Conservation (phyloP, 768 basidiomycete species). For the Mycena amicta region DNA sequence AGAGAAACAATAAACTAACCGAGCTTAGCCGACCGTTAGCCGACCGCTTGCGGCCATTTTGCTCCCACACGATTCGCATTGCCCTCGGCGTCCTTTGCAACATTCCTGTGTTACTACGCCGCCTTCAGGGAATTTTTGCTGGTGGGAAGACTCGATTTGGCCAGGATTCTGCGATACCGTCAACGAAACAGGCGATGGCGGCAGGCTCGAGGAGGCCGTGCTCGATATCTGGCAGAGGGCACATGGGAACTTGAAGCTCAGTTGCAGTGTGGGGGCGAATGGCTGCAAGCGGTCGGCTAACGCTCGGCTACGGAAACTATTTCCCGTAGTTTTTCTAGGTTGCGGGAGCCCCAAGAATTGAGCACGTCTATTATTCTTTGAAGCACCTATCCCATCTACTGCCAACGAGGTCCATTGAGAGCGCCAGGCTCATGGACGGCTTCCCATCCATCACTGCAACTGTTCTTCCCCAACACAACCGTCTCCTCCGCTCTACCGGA, state of each 20-base stretch:
- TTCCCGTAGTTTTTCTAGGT: neutral
- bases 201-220: neutral
- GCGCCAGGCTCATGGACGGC: slow-evolving; percentile 1
- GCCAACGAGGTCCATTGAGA: neutral
- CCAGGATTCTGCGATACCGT: no score
- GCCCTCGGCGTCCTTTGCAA: no score
- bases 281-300: no score
- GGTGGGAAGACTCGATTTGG: no score
- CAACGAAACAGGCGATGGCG: no score
- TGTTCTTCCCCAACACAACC: slow-evolving; percentile 17
- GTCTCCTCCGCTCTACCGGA: slow-evolving; percentile 1
- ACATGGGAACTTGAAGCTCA: neutral
- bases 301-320: neutral
- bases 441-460: slow-evolving; percentile 16
- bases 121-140: no score
- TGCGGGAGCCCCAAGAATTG: neutral
- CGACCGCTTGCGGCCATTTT: no score
- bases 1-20: no score
- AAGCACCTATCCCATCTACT: slow-evolving; percentile 9
- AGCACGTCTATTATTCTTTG: neutral
- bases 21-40: no score
- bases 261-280: no score
- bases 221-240: neutral
- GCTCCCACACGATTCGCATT: no score
- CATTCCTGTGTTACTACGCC: no score